Evolutionary conservation across 108 stramenopile species (phyloP), one percentile per base, ranked within the genome.

Genomic region (Aureococcus anophagefferens): DNA sequence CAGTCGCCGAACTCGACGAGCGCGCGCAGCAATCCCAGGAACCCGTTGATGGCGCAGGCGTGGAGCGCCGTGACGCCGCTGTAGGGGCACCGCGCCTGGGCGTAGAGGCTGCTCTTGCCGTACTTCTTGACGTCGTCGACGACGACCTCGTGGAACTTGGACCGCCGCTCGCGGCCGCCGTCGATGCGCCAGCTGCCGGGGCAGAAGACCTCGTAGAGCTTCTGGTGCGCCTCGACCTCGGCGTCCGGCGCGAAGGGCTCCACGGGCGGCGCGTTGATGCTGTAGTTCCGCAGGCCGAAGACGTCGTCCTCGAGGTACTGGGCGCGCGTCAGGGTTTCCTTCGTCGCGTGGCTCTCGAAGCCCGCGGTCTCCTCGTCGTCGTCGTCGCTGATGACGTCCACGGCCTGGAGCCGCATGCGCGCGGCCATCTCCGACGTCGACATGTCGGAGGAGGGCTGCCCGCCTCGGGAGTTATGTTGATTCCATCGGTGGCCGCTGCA

Each of bases 1-100:
- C 1, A 1, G 7, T 59, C 13, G 51, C 70, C 70, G 33, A 36
- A 13, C 16, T 71, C 70, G 30, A 71, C 31, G 35, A 71, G 35
- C 1, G 70, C 70, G n/a, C 25, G 31, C 32, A 71, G 33, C 32
- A 71, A n/a, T 5, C 31, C 63, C 35, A 46, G 33, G 63, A 63
- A 71, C 11, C 70, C 70, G 35, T 71, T 71, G 5, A 71, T 33
- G 14, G 63, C 62, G 35, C 30, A 28, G 31, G 70, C 70, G 30
- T 71, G 70, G 29, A 71, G 25, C 1, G 21, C 51, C 17, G 51
- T 59, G 21, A 59, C 3, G 51, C 51, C 51, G 7, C 0, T 16
- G 25, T 25, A 18, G 7, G 14, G 14, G 51, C 51, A 59, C 51
- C 3, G 4, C 25, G 25, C 51, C 51, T 1, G 1, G 3, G 21